Evolutionary conservation across 805 yeast species (phyloP).

Genomic region (Schizosaccharomyces lindneri): DNA sequence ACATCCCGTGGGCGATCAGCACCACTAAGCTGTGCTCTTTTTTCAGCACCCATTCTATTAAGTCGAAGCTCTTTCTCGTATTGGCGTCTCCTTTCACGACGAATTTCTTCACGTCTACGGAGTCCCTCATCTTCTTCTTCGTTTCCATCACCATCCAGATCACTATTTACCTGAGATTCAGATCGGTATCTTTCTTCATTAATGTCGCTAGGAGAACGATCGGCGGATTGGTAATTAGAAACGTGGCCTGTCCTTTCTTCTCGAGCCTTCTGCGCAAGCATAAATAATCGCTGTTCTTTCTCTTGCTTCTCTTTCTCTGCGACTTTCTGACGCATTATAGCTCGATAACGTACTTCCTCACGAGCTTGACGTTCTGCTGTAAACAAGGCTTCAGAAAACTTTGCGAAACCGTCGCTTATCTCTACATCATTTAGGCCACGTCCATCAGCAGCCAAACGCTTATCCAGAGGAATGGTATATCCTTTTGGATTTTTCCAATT

Average conservation of each 20-base stretch:
- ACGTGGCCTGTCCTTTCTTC: slow-evolving; percentile 10
- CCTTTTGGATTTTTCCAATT: slow-evolving; percentile 93
- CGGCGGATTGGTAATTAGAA: not conserved
- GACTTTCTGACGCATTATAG: slow-evolving; percentile 23
- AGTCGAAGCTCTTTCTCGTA: slow-evolving; percentile 24
- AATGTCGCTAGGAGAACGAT: not conserved
- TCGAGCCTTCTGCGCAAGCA: slow-evolving; percentile 26
- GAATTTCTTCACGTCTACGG: slow-evolving; percentile 15
- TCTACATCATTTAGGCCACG: slow-evolving; percentile 16
- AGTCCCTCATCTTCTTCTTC: slow-evolving; percentile 8
- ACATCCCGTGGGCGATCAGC: slow-evolving; percentile 25
- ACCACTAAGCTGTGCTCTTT: slow-evolving; percentile 18
- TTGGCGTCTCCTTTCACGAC: slow-evolving; percentile 22
- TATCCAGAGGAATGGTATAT: slow-evolving; percentile 56
- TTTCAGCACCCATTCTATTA: slow-evolving; percentile 22
- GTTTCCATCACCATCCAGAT: not conserved
- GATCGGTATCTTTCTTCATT: not conserved
- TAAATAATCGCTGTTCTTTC: slow-evolving; percentile 26
- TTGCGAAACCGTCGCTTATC: slow-evolving; percentile 32
- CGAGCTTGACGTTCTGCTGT: slow-evolving; percentile 39
- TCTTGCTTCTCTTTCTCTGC: slow-evolving; percentile 26
- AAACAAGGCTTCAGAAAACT: slow-evolving; percentile 46
- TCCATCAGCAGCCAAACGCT: slow-evolving; percentile 35
- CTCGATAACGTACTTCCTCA: slow-evolving; percentile 27
- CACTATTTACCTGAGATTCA: too few species aligned